phyloP scores from a whole-genome alignment of 805 yeast genomes.

The Komagataella pastoris region DNA sequence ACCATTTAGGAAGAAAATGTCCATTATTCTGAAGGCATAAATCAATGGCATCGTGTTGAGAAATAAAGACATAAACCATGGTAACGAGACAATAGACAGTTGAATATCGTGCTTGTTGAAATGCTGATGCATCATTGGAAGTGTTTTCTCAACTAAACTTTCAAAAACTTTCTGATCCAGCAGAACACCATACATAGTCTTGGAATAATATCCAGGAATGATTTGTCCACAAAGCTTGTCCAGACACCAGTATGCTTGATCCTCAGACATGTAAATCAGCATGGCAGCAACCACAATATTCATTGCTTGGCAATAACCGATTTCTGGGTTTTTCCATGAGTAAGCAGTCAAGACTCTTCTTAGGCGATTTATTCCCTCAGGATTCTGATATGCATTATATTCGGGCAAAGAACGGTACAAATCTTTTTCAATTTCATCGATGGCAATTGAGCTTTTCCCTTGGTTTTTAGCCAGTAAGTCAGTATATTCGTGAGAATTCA shows the following conservation, averaged over 20 bases:
- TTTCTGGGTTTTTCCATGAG: conserved; percentile 93
- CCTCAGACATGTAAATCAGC: conserved; percentile 81
- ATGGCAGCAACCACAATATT: conserved; percentile 79
- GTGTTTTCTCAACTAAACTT: conserved; percentile 71
- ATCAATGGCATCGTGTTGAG: conserved; percentile 90
- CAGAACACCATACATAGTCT: conserved; percentile 94
- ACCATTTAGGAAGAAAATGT: conserved; percentile 83
- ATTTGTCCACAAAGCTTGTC: conserved; percentile 68
- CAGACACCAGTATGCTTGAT: conserved; percentile 93
- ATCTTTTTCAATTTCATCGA: conserved; percentile 95
- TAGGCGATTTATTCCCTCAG: conserved; percentile 74
- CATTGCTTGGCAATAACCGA: conserved; percentile 99
- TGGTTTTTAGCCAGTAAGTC: conserved; percentile 44
- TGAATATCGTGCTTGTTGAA: conserved; percentile 73
- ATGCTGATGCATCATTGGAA: conserved; percentile 85
- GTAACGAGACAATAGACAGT: conserved; percentile 81
- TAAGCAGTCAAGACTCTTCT: conserved; percentile 87
- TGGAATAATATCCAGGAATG: conserved; percentile 93
- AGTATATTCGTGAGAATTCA: conserved; percentile 46
- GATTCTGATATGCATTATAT: conserved; percentile 82
- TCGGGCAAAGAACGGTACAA: conserved; percentile 91
- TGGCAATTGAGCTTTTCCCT: conserved; percentile 63
- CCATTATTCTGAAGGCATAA: conserved; percentile 84
- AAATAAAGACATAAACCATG: conserved; percentile 91
- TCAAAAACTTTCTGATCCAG: conserved; percentile 92